A percentile compares a stretch with the other conserved stretches of the same genome.
These are phyloP conservation scores for Vigna unguiculata DNA, from an alignment of 306 rosid species.

Conservation along the genomic window DNA sequence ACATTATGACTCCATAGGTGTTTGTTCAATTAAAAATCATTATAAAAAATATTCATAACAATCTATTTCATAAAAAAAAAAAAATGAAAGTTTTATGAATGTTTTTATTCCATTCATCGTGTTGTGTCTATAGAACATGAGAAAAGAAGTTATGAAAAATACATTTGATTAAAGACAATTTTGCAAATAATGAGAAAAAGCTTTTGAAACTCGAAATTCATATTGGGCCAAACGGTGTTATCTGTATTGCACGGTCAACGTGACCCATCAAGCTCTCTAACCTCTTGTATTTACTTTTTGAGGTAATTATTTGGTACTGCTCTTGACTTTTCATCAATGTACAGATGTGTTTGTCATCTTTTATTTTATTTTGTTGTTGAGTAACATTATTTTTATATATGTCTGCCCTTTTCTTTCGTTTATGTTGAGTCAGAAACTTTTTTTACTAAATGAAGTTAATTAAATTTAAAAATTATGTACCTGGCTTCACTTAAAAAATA, in stretches of 20 bases:
- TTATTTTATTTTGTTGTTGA: neutral
- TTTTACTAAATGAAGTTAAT: too few relatives aligned
- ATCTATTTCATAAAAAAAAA: too few relatives aligned
- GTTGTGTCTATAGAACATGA: neutral
- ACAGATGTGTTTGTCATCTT: neutral
- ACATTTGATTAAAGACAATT: neutral
- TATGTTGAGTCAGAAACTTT: too few relatives aligned
- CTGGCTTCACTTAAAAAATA: too few relatives aligned
- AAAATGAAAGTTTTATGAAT: too few relatives aligned
- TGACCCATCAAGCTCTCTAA: neutral
- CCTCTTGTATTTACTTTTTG: neutral
- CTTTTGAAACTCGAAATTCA: too few relatives aligned
- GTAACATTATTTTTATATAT: neutral
- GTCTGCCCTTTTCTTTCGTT: neutral
- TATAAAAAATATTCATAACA: too few relatives aligned
- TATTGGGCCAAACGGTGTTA: too few relatives aligned
- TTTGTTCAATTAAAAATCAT: too few relatives aligned
- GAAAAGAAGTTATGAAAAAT: neutral
- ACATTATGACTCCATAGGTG: too few relatives aligned
- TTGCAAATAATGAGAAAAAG: neutral
- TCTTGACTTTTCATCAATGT: neutral
- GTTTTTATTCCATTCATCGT: neutral
- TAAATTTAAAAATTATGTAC: too few relatives aligned
- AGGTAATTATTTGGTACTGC: neutral
- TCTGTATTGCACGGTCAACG: neutral